Evolutionary conservation across 116 monocot genomes (phyloP), one percentile per base, ranked within the genome.

Genomic region (Dioscorea cayenensis): DNA sequence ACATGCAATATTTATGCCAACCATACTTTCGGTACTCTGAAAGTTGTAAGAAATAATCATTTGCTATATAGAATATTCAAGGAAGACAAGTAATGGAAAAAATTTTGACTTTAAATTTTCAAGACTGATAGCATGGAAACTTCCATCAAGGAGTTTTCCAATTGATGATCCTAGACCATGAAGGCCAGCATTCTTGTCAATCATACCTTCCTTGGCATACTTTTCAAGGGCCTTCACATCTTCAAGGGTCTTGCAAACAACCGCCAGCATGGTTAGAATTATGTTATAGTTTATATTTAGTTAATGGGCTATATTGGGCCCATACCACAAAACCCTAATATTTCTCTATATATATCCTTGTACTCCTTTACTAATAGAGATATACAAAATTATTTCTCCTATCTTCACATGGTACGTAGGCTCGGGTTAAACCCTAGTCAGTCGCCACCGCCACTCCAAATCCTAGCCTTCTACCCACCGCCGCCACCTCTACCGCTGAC

Each of bases 231-330:
- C 87, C 81, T 79, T 85, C 69, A 92, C 75, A 71, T 85, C 92
- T 77, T 89, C 81, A 77, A 76, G 77, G 69, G 86, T 89, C 70
- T 87, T 95, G 81, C 95, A 95, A 74, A 95, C 95, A 75, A 95
- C 79, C 67, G 81, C 95, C 36, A 89, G 81, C 92, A 95, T 89
- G 67, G 65, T 92, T 25, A n/a, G n/a, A n/a, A n/a, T n/a, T n/a
- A n/a, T n/a, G n/a, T n/a, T n/a, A n/a, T n/a, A n/a, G n/a, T n/a
- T n/a, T n/a, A n/a, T n/a, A n/a, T n/a, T n/a, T n/a, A n/a, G n/a
- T n/a, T n/a, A n/a, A n/a, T n/a, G n/a, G n/a, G n/a, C n/a, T n/a
- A n/a, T n/a, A n/a, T n/a, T n/a, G n/a, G n/a, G n/a, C n/a, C n/a
- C n/a, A n/a, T n/a, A n/a, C n/a, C n/a, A n/a, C n/a, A n/a, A n/a